phyloP scores from a whole-genome alignment of 805 yeast genomes.

The Suhomyces canberraensis region DNA sequence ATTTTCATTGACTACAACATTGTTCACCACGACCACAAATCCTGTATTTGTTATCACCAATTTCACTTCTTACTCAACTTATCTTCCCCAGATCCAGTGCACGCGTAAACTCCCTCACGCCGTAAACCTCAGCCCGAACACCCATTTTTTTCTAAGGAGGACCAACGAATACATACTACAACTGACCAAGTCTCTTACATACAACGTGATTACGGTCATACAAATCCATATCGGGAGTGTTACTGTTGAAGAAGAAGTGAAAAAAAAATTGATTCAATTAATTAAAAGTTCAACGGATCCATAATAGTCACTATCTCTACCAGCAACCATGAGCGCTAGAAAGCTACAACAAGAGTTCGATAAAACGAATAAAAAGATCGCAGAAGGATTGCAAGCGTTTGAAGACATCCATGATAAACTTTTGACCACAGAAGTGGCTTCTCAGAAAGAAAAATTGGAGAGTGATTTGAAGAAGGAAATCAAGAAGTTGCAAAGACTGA shows the following conservation, averaged over 20 bases:
- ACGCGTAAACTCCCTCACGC: conserved; percentile 1
- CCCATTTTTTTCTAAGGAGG: conserved; percentile 4
- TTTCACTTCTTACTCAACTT: too few relatives aligned
- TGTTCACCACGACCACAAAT: too few relatives aligned
- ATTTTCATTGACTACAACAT: too few relatives aligned
- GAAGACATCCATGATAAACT: conserved; percentile 85
- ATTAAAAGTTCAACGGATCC: too few relatives aligned
- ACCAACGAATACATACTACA: conserved; percentile 2
- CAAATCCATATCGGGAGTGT: too few relatives aligned
- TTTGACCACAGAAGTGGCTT: conserved; percentile 71
- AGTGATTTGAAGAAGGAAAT: conserved; percentile 90
- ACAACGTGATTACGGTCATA: too few relatives aligned
- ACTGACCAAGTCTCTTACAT: background rate
- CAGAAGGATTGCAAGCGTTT: conserved; percentile 84
- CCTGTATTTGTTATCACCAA: too few relatives aligned
- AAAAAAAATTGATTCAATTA: too few relatives aligned
- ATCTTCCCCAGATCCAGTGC: too few relatives aligned
- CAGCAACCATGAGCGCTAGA: conserved; percentile 36
- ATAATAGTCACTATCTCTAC: too few relatives aligned
- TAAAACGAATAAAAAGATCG: conserved; percentile 83
- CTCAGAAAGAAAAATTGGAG: conserved; percentile 92
- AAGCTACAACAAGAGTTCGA: conserved; percentile 74
- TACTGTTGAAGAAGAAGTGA: too few relatives aligned
- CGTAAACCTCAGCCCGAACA: conserved; percentile 2
- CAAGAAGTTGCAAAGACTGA: conserved; percentile 85